Percentiles rank a stretch among this genome's conserved stretches.
Evolutionary conservation across 768 basidiomycete species (phyloP).

Genomic region (Collybia sordida): DNA sequence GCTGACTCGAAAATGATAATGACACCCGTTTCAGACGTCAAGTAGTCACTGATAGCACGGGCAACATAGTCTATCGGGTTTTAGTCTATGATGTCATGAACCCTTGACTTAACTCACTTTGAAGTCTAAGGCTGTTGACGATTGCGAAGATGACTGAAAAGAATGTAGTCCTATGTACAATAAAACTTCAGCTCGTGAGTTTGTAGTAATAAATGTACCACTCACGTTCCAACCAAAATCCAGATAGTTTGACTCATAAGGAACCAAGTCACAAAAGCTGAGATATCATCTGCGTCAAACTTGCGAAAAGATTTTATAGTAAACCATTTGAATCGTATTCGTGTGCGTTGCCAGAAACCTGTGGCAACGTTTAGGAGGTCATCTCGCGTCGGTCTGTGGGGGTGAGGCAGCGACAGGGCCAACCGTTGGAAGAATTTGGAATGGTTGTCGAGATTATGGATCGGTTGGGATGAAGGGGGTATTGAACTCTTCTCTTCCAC

Average conservation of each 20-base stretch:
- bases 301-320: conserved; percentile 92
- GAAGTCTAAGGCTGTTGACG: conserved; percentile 81
- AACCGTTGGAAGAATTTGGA: conserved; percentile 80
- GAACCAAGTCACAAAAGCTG: conserved; percentile 95
- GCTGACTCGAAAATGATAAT: conserved; percentile 97
- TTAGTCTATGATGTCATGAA: conserved; percentile 1
- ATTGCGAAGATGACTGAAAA: conserved; percentile 91
- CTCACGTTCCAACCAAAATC: conserved; percentile 93
- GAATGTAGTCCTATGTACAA: conserved; percentile 78
- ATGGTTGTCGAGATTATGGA: conserved; percentile 60
- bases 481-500: too few relatives aligned
- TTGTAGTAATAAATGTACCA: conserved; percentile 11
- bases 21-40: conserved; percentile 91
- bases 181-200: background rate
- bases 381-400: conserved; percentile 80
- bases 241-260: conserved; percentile 94
- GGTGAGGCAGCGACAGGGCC: conserved; percentile 73
- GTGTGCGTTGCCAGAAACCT: conserved; percentile 86
- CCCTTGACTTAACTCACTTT: conserved; percentile 49
- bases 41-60: conserved; percentile 83
- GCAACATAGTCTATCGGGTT: conserved; percentile 72
- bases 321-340: conserved; percentile 97
- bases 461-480: background rate
- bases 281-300: conserved; percentile 96
- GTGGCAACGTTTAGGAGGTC: conserved; percentile 85